These are phyloP conservation scores for Aureobasidium melanogenum DNA, from an alignment of 2,329 filamentous ascomycete species.

Conservation along the genomic window DNA sequence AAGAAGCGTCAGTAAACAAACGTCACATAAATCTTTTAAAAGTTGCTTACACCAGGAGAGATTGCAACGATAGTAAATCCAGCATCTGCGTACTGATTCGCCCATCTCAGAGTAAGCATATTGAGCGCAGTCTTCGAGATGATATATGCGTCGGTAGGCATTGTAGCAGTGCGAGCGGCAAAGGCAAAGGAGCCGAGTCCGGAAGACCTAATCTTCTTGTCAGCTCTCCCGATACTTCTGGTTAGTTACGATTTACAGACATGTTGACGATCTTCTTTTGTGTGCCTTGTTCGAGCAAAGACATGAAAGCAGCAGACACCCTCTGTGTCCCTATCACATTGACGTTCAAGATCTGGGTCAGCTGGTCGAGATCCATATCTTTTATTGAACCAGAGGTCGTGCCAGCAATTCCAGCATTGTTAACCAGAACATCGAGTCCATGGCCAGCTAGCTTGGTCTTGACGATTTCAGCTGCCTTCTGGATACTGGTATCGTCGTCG, in stretches of 20 bases:
- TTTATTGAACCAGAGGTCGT: slow-evolving; percentile 11
- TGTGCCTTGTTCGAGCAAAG: slow-evolving; percentile 27
- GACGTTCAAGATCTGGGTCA: slow-evolving; percentile 24
- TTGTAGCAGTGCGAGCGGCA: slow-evolving; percentile 16
- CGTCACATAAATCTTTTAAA: not conserved
- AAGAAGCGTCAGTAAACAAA: slow-evolving; percentile 8
- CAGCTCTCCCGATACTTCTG: not conserved
- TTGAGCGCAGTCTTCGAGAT: slow-evolving; percentile 42
- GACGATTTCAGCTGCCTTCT: slow-evolving; percentile 27
- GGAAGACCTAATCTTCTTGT: slow-evolving; percentile 27
- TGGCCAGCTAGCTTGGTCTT: slow-evolving; percentile 27
- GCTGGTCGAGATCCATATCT: slow-evolving; percentile 14
- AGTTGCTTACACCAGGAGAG: slow-evolving; percentile 36
- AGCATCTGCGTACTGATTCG: slow-evolving; percentile 27
- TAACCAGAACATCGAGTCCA: slow-evolving; percentile 39
- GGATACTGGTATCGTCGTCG: slow-evolving; percentile 26
- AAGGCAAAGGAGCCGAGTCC: slow-evolving; percentile 35
- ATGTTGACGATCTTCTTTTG: slow-evolving; percentile 39
- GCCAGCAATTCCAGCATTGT: slow-evolving; percentile 34
- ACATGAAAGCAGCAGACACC: slow-evolving; percentile 32
- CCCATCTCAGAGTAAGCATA: slow-evolving; percentile 39
- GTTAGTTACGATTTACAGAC: slow-evolving; percentile 20
- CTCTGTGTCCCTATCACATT: slow-evolving; percentile 34
- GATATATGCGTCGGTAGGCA: slow-evolving; percentile 31
- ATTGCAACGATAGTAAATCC: slow-evolving; percentile 37